Percentiles rank a stretch among this genome's conserved stretches.
These are phyloP conservation scores for Erodium trifolium DNA, from an alignment of 441 rosid species.

Conservation along the genomic window DNA sequence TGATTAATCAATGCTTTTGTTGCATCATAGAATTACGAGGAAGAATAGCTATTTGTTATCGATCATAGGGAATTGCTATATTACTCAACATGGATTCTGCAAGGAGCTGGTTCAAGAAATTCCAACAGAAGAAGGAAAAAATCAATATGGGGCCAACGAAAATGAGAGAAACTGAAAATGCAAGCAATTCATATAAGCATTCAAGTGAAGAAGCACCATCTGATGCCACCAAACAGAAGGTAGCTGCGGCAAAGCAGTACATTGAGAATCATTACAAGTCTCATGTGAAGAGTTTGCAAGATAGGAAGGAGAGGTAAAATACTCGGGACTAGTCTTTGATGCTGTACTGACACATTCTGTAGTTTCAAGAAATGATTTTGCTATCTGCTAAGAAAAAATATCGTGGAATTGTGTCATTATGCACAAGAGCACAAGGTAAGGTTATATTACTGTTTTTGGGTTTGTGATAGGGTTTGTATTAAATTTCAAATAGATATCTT, in stretches of 20 bases:
- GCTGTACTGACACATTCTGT: neutral
- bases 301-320: constrained; percentile 23
- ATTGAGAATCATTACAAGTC: constrained; percentile 26
- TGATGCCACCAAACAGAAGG: constrained; percentile 21
- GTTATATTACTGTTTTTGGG: neutral
- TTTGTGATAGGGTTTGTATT: neutral
- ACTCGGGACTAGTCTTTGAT: neutral
- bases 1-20: neutral
- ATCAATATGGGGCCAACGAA: neutral
- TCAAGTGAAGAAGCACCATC: neutral
- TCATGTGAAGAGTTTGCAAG: constrained; percentile 21
- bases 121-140: neutral
- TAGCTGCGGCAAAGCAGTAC: constrained; percentile 26
- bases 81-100: constrained; percentile 15
- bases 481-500: neutral
- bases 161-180: neutral
- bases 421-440: neutral
- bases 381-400: neutral
- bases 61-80: neutral
- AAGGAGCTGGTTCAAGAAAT: constrained; percentile 16
- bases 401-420: neutral
- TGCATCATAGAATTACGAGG: neutral
- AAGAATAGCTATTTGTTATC: neutral
- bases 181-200: neutral
- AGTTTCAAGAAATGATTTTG: neutral